Base-by-base conservation (phyloP, 179 eudicot genomes). In the Patellifolia procumbens region DNA sequence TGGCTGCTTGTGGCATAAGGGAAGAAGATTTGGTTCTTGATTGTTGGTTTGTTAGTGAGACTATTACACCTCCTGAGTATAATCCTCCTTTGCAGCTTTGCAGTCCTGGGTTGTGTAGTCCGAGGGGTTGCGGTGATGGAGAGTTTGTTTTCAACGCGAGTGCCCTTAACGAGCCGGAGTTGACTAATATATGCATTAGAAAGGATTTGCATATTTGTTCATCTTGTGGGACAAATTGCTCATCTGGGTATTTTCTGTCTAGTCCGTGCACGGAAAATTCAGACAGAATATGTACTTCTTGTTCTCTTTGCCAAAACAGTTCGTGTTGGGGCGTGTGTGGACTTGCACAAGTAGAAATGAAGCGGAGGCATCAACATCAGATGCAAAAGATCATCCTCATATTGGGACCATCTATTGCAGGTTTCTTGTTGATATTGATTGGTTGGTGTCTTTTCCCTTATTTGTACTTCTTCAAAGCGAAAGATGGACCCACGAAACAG, bases 61-160 rank as follows among this genome's bases (percentile, higher is more conserved):
- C 82, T 0, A 58, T 1, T 34, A 60, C 77, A 7, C 80, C 78
- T n/a, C 73, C 80, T 0, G 86, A 87, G 62, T 92, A 84, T 61
- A 92, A 92, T 84, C 98, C 97, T 13, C 98, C 98, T 12, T 73
- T 94, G 85, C 93, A 94, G 88, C 82, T 94, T 63, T 91, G 95
- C 75, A 94, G 97, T 70, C 98, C 98, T 8, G 97, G 97, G 2
- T 65, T 91, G 17, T 94, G 98, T 64, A 84, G 74, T 56, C 79
- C 87, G 1, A 85, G 83, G 67, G 24, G 89, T 45, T 94, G 98
- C 71, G 79, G 80, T 4, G 74, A 68, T 26, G 89, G 86, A 20
- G 86, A 80, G 78, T 92, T 92, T 58, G 78, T 86, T 7, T 94
- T 88, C 86, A 92, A 92, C 64, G 98, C 97, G 0, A 94, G 93